Base-by-base conservation (phyloP, 352 stramenopile species). In the Globisporangium yorkense region DNA sequence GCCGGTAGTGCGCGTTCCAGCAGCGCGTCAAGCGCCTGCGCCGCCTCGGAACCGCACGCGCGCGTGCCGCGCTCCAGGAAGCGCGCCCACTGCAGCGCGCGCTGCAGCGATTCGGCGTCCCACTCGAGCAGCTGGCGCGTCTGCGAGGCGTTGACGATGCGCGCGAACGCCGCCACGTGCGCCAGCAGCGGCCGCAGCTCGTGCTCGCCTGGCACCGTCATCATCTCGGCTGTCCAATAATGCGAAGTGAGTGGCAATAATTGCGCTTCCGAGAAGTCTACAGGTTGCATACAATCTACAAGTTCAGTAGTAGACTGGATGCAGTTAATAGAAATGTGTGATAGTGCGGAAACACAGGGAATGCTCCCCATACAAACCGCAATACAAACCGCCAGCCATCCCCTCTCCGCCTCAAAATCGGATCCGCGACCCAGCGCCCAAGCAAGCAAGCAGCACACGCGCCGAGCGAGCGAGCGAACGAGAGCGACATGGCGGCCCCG, bases 71-170 rank as follows among this genome's bases (percentile, higher is more conserved):
- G 62, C 64, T 84, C 73, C 12, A 76, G 68, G 55, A 65, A 54
- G 21, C 27, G 58, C 0, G 71, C 67, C 75, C 73, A 83, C 54
- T 79, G 59, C 45, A 78, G 44, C 57, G 71, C 69, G 46, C 73
- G 54, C 9, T 71, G 37, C 12, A 86, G 67, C 33, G 73, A 83
- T 57, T 80, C 64, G 41, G 67, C 50, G 58, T 84, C 81, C 73
- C 75, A 86, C 54, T 81, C 60, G 51, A 75, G 67, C 40, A 84
- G 54, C 37, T 81, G 60, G 27, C 61, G 67, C 29, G 75, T 86
- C 59, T 84, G 75, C 46, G 71, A 73, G 24, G 72, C 51, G 45
- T 80, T 80, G 45, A 76, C 54, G 47, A 86, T 70, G 63, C 72
- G 68, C 44, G 77, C 66, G 47, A 83, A 86, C 46, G 57, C 57